Evolutionary conservation across 257 asterid species (phyloP).

Genomic region (Vinca minor): DNA sequence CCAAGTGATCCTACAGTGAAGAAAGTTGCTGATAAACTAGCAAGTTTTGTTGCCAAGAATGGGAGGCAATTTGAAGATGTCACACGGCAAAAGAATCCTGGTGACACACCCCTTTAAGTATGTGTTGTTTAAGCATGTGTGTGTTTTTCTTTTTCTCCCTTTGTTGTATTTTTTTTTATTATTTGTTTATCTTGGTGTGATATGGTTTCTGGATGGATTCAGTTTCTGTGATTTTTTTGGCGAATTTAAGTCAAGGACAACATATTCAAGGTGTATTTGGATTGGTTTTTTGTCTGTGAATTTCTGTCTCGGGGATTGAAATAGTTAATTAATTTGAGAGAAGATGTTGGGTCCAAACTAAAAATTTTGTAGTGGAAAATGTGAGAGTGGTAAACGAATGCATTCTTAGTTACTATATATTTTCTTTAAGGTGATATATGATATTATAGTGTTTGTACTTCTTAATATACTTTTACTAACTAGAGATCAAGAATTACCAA

Average conservation of each 20-base stretch:
- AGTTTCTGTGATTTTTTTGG: not conserved
- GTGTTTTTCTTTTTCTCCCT: too few species aligned
- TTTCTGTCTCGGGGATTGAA: too few species aligned
- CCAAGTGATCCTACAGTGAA: slow-evolving; percentile 95
- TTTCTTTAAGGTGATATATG: not conserved
- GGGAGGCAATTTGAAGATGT: slow-evolving; percentile 89
- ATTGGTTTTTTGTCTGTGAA: too few species aligned
- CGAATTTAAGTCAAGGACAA: not conserved
- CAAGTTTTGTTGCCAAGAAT: slow-evolving; percentile 94
- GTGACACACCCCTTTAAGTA: slow-evolving; percentile 95
- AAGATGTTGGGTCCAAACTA: too few species aligned
- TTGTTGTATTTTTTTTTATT: not conserved
- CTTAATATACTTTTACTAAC: not conserved
- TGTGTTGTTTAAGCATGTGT: too few species aligned
- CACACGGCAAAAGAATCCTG: slow-evolving; percentile 89
- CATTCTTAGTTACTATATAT: not conserved
- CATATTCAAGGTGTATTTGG: too few species aligned
- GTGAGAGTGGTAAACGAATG: too few species aligned
- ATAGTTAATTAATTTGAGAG: too few species aligned
- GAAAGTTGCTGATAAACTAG: slow-evolving; percentile 84
- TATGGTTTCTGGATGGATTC: not conserved
- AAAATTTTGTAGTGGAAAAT: too few species aligned
- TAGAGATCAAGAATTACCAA: not conserved
- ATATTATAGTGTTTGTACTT: not conserved
- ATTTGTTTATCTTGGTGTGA: not conserved